Evolutionary conservation across 768 basidiomycete species (phyloP).

Genomic region (Russula dissimulans): DNA sequence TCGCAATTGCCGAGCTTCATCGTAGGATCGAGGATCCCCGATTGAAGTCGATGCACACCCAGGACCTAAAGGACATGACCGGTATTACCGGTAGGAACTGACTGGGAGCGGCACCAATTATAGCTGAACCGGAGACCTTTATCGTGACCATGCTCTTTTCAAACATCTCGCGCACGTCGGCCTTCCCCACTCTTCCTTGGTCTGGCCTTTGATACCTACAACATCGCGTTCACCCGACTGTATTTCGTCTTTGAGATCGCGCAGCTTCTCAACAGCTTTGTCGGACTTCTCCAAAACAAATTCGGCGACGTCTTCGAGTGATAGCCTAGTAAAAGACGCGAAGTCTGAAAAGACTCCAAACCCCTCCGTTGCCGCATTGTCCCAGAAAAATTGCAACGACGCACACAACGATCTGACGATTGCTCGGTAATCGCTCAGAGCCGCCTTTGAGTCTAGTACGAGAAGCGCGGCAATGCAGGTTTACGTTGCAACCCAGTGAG

Average conservation of each 20-base stretch:
- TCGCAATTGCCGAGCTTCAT: no score
- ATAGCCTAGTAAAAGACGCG: conserved; percentile 52
- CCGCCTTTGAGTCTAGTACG: conserved; percentile 33
- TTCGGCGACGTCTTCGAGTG: conserved; percentile 59
- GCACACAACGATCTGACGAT: conserved; percentile 42
- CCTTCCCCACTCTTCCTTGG: conserved; percentile 39
- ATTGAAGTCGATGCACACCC: no score
- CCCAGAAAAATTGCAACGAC: conserved; percentile 44
- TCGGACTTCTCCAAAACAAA: conserved; percentile 44
- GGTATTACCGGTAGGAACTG: no score
- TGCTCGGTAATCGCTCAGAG: conserved; percentile 39
- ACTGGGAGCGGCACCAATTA: no score
- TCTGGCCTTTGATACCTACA: conserved; percentile 43
- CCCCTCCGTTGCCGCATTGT: conserved; percentile 44
- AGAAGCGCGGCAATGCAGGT: no score
- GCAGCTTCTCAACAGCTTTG: conserved; percentile 41
- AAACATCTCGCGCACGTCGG: conserved; percentile 46
- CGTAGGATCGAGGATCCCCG: no score
- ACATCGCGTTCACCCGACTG: conserved; percentile 51
- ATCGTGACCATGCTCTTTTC: conserved; percentile 54
- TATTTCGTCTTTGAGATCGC: conserved; percentile 48
- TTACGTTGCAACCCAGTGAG: no score
- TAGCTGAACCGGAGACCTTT: no score
- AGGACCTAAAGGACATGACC: no score
- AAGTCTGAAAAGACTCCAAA: conserved; percentile 49